Percentiles rank a stretch among this genome's conserved stretches.
phyloP scores from a whole-genome alignment of 139 green algal genomes.

The Chlamydomonas sphaeroides region DNA sequence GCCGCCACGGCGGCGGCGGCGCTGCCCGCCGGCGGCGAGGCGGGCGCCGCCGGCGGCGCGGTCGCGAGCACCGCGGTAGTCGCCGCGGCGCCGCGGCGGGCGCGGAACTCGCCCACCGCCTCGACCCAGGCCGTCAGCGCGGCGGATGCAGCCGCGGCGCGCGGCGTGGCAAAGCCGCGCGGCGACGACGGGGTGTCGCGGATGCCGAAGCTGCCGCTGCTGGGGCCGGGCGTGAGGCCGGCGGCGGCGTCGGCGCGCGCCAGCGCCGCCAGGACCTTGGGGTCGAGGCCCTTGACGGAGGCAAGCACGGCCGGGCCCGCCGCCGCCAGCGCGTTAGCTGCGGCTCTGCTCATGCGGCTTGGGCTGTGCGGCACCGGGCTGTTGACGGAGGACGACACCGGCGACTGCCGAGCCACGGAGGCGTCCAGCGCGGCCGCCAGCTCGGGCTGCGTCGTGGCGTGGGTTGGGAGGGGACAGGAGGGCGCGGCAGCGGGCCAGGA shows the following conservation, averaged over 20 bases:
- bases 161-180: not conserved
- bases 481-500: no score
- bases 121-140: conserved; percentile 5
- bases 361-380: not conserved
- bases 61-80: not conserved
- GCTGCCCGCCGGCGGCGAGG: not conserved
- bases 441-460: no score
- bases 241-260: not conserved
- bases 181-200: not conserved
- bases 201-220: not conserved
- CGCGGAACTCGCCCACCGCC: not conserved
- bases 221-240: not conserved
- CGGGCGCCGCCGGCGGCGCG: not conserved
- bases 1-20: not conserved
- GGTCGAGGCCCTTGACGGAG: not conserved
- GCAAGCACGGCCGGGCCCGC: not conserved
- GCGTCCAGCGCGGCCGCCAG: not conserved
- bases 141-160: no score
- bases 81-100: not conserved
- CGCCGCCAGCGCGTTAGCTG: not conserved
- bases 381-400: not conserved
- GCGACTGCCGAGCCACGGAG: not conserved
- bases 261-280: conserved; percentile 5
- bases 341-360: not conserved
- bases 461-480: no score